Conservation (phyloP, 805 yeast species). For the Candida gorgasii region DNA sequence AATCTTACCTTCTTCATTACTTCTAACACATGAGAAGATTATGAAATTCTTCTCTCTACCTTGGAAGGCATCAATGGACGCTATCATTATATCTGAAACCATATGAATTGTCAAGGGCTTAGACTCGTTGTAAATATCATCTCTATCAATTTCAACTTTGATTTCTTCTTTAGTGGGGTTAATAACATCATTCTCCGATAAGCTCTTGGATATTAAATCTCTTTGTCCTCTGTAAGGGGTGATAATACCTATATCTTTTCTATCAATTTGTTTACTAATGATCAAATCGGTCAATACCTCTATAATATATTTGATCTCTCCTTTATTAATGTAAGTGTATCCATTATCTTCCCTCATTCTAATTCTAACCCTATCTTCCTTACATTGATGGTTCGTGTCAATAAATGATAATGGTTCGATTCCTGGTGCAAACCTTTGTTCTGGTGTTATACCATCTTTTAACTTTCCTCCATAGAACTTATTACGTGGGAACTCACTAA, state of each 20-base stretch:
- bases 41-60: constrained; percentile 58
- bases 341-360: constrained; percentile 52
- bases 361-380: constrained; percentile 52
- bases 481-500: constrained; percentile 58
- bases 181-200: constrained; percentile 52
- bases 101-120: constrained; percentile 50
- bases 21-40: constrained; percentile 55
- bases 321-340: constrained; percentile 56
- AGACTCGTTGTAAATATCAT: constrained; percentile 51
- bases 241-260: constrained; percentile 60
- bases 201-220: constrained; percentile 53
- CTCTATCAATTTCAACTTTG: constrained; percentile 58
- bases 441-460: constrained; percentile 59
- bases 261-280: constrained; percentile 51
- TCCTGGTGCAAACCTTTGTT: constrained; percentile 47
- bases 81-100: constrained; percentile 46
- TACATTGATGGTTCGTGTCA: constrained; percentile 51
- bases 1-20: constrained; percentile 70
- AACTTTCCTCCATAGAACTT: constrained; percentile 52
- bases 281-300: constrained; percentile 51
- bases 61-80: constrained; percentile 67
- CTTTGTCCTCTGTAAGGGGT: constrained; percentile 81
- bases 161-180: constrained; percentile 55
- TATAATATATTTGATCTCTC: constrained; percentile 53
- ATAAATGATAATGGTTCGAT: constrained; percentile 62